These are phyloP conservation scores for Coemansia erecta DNA, from an alignment of 192 early-diverging fungal species.

Conservation along the genomic window DNA sequence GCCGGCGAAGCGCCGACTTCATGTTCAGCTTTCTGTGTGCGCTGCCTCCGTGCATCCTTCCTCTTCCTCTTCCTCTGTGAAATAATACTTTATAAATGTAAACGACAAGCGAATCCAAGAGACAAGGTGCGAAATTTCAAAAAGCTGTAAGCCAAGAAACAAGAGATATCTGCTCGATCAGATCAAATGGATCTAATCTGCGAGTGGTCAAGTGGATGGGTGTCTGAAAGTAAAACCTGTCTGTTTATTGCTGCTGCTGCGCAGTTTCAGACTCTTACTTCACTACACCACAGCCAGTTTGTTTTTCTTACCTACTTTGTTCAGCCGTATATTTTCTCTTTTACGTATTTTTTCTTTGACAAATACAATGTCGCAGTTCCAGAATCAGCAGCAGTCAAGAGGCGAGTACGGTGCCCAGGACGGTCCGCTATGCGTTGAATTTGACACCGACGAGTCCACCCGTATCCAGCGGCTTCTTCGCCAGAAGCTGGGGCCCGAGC, in stretches of 20 bases:
- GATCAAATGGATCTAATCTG: neutral
- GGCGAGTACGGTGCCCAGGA: neutral
- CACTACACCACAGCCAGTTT: too few species aligned
- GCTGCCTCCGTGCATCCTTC: slow-evolving; percentile 41
- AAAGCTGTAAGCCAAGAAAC: too few species aligned
- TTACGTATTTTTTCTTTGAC: neutral
- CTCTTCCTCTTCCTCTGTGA: neutral
- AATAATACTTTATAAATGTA: neutral
- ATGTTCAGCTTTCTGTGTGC: slow-evolving; percentile 47
- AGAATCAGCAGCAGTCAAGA: neutral
- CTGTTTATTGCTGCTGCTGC: neutral
- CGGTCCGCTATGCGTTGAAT: neutral
- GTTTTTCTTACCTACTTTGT: too few species aligned
- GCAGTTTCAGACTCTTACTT: too few species aligned
- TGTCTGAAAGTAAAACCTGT: too few species aligned
- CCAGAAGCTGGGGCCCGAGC: slow-evolving; percentile 69
- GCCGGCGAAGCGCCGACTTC: slow-evolving; percentile 61
- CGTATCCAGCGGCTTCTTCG: slow-evolving; percentile 44
- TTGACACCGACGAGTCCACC: slow-evolving; percentile 12
- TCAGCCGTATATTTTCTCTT: neutral
- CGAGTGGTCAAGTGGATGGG: too few species aligned
- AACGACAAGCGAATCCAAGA: neutral
- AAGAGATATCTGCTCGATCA: too few species aligned
- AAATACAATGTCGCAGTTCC: neutral
- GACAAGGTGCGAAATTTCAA: neutral